These are phyloP conservation scores for Ehretia macrophylla DNA, from an alignment of 257 asterid genomes.

Conservation along the genomic window DNA sequence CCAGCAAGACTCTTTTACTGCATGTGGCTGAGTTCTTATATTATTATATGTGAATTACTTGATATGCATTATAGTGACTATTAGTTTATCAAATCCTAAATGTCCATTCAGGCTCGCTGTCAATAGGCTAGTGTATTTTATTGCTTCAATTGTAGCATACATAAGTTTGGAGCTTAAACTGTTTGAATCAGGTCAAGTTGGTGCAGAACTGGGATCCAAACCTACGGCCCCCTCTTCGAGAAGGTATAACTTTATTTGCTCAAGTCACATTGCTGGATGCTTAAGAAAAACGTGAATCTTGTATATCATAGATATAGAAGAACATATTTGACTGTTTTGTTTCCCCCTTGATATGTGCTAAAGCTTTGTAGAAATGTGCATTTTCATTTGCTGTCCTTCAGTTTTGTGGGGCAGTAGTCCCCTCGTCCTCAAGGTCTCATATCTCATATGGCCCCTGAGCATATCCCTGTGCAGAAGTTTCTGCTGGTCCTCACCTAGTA, in stretches of 20 bases:
- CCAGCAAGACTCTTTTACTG: too few species aligned
- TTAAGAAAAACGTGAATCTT: too few species aligned
- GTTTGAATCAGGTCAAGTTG: slow-evolving; percentile 81
- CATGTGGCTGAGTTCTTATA: too few species aligned
- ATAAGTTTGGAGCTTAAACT: not conserved
- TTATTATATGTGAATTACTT: too few species aligned
- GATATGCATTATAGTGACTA: too few species aligned
- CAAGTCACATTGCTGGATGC: not conserved
- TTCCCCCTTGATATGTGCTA: not conserved
- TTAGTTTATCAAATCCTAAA: too few species aligned
- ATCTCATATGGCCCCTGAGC: too few species aligned
- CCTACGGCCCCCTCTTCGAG: slow-evolving; percentile 80
- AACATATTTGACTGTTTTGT: not conserved
- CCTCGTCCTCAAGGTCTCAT: too few species aligned
- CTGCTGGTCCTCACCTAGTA: too few species aligned
- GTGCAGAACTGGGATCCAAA: slow-evolving; percentile 97
- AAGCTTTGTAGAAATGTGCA: not conserved
- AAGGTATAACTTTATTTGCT: slow-evolving; percentile 42
- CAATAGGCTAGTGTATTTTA: not conserved
- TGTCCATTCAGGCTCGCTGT: too few species aligned
- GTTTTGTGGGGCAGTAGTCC: too few species aligned
- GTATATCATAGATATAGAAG: not conserved
- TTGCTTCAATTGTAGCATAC: not conserved
- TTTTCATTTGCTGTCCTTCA: not conserved
- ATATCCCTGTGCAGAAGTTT: too few species aligned